These are phyloP conservation scores for Xylariaceae sp. DNA, from an alignment of 2,329 filamentous ascomycete genomes.

Conservation along the genomic window DNA sequence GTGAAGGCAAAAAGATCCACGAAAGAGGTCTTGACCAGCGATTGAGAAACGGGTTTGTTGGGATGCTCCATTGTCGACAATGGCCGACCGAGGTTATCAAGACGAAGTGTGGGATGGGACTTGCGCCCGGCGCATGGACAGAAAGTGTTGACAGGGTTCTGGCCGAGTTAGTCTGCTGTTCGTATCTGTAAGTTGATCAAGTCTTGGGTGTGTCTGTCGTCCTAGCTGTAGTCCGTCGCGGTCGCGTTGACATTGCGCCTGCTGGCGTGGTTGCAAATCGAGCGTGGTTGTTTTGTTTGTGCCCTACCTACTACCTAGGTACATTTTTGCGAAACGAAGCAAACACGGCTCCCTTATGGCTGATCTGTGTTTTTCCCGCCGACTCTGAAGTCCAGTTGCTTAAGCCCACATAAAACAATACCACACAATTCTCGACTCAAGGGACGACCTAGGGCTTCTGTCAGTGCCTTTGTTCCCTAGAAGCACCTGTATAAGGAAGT, in stretches of 20 bases:
- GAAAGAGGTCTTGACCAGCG: slow-evolving; percentile 13
- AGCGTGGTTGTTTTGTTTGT: neutral
- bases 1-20: slow-evolving; percentile 66
- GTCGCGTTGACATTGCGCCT: neutral
- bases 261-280: neutral
- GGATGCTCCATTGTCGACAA: slow-evolving; percentile 2
- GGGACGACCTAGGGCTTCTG: neutral
- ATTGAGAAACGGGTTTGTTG: neutral
- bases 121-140: neutral
- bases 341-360: neutral
- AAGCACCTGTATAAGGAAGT: slow-evolving; percentile 7
- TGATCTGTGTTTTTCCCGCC: neutral
- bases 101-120: neutral
- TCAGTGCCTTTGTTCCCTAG: slow-evolving; percentile 7
- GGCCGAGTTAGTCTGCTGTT: neutral
- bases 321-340: neutral
- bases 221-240: neutral
- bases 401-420: neutral
- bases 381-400: neutral
- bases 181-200: neutral
- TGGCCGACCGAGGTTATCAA: neutral
- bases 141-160: neutral
- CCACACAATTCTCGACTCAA: neutral
- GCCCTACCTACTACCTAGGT: too few species aligned
- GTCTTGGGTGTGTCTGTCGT: neutral